These are phyloP conservation scores for Simplicillium aogashimaense DNA, from an alignment of 2,329 filamentous ascomycete species.

Conservation along the genomic window DNA sequence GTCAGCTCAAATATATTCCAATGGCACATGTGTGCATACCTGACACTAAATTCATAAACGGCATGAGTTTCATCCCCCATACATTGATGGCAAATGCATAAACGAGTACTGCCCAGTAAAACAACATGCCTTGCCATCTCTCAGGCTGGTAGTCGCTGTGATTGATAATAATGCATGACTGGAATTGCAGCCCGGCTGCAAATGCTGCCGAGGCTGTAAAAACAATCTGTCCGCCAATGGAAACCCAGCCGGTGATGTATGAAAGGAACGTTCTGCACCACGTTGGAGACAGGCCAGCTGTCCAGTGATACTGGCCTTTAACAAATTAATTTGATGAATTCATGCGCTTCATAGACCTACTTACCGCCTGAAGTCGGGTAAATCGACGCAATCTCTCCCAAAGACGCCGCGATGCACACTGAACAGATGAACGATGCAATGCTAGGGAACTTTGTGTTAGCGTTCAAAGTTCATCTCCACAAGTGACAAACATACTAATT, in stretches of 20 bases:
- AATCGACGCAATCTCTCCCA: slow-evolving; percentile 28
- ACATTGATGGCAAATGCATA: slow-evolving; percentile 30
- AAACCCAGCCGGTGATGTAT: slow-evolving; percentile 29
- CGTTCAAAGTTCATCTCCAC: background rate
- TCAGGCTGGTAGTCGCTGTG: slow-evolving; percentile 25
- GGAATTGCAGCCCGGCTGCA: slow-evolving; percentile 30
- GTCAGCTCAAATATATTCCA: background rate
- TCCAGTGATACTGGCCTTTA: slow-evolving; percentile 35
- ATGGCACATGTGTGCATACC: background rate
- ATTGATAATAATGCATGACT: slow-evolving; percentile 32
- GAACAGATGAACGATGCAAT: slow-evolving; percentile 30
- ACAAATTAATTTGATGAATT: background rate
- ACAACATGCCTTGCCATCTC: slow-evolving; percentile 34
- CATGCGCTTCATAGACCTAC: background rate
- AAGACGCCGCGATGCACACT: slow-evolving; percentile 25
- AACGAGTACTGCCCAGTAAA: slow-evolving; percentile 32
- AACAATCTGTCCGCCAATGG: slow-evolving; percentile 33
- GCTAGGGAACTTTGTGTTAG: slow-evolving; percentile 13
- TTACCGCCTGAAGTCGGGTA: slow-evolving; percentile 22
- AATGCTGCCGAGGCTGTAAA: slow-evolving; percentile 37
- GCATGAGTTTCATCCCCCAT: slow-evolving; percentile 26
- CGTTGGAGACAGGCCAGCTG: slow-evolving; percentile 21
- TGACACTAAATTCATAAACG: slow-evolving; percentile 20
- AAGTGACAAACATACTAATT: slow-evolving; percentile 22
- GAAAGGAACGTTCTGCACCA: slow-evolving; percentile 5